phyloP scores from a whole-genome alignment of 2,329 filamentous ascomycete species.

The Trichophaea hybrida region DNA sequence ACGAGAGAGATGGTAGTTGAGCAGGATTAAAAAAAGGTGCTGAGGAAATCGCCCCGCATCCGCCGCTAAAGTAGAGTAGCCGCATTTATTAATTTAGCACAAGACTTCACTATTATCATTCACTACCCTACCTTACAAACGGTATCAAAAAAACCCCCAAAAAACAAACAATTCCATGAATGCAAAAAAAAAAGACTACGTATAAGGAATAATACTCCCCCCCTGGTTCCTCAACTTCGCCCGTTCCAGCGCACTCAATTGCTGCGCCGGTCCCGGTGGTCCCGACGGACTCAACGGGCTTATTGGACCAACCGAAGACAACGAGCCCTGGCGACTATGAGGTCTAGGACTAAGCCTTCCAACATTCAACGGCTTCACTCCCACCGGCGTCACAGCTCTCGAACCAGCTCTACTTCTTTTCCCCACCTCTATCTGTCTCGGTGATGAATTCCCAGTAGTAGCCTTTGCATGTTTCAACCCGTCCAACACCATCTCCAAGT shows the following conservation, averaged over 20 bases:
- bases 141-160: background rate
- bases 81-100: no score
- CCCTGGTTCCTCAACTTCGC: slow-evolving; percentile 10
- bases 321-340: background rate
- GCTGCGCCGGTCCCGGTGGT: background rate
- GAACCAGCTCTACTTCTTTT: background rate
- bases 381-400: background rate
- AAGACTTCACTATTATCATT: no score
- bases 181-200: background rate
- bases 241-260: slow-evolving; percentile 15
- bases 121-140: background rate
- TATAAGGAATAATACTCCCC: slow-evolving; percentile 8
- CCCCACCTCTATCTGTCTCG: background rate
- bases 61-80: no score
- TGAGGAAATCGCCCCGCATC: no score
- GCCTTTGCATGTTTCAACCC: slow-evolving; percentile 1
- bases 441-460: background rate
- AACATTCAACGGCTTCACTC: background rate
- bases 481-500: slow-evolving; percentile 8
- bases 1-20: no score
- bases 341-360: background rate
- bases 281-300: background rate
- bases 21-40: no score
- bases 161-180: background rate
- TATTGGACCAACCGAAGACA: background rate